Conservation (phyloP, 2,329 filamentous ascomycete genomes). For the Ciborinia camelliae region DNA sequence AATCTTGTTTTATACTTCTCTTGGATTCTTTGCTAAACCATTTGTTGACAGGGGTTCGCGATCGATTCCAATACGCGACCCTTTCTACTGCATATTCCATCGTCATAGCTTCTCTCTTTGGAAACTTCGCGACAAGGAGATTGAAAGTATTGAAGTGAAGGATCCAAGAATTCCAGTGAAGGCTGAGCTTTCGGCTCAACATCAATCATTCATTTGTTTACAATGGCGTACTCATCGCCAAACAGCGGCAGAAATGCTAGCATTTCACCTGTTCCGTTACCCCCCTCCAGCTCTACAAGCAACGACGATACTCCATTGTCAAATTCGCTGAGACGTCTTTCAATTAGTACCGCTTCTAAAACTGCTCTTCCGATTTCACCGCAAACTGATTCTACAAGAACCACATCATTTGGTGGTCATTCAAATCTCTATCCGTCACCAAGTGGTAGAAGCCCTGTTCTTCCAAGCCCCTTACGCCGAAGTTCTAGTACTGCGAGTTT, state of each 20-base stretch:
- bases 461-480: conserved; percentile 37
- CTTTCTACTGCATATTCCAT: background rate
- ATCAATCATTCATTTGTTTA: conserved; percentile 4
- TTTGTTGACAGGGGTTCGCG: conserved; percentile 9
- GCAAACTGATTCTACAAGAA: conserved; percentile 19
- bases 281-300: conserved; percentile 26
- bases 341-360: conserved; percentile 27
- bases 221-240: conserved; percentile 20
- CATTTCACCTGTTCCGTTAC: conserved; percentile 15
- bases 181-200: conserved; percentile 16
- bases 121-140: background rate
- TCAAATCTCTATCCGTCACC: conserved; percentile 27
- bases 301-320: conserved; percentile 25
- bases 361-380: conserved; percentile 25
- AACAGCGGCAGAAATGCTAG: conserved; percentile 22
- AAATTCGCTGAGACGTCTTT: conserved; percentile 45
- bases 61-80: conserved; percentile 3
- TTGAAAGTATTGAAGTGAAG: conserved; percentile 15
- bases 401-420: conserved; percentile 12
- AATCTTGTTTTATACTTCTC: background rate
- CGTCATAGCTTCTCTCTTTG: background rate
- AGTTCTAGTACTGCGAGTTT: conserved; percentile 45
- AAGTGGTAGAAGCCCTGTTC: conserved; percentile 30
- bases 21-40: background rate
- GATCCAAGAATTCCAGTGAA: conserved; percentile 7